Evolutionary conservation across 805 yeast species (phyloP), one percentile per base, ranked within the genome.

Genomic region (Cyberlindnera suaveolens): DNA sequence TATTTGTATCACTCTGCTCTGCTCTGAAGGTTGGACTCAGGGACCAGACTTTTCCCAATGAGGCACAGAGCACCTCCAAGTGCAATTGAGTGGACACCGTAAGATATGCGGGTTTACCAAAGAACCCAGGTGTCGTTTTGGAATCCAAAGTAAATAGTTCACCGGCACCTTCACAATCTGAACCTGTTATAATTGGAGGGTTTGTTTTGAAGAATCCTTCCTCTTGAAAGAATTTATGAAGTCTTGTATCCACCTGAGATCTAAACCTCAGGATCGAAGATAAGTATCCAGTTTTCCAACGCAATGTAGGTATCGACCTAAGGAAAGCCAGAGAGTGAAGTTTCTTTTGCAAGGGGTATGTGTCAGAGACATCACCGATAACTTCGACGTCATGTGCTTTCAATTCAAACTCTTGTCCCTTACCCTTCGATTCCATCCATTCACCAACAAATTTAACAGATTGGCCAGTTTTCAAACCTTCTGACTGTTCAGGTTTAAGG

Each of bases 81-180:
- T 93, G 99, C 43, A 93, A 66, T 61, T 93, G 99, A 0, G 96
- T 80, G 1, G 96, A 88, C 0, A 93, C 99, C 0, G 98, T 85
- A 43, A 93, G 66, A 51, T 73, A 87, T 0, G 91, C 75, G 3
- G 74, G 70, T 45, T 75, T 75, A 1, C 82, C 87, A 56, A 85
- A 86, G 54, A 85, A 87, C 31, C 57, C 53, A 15, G 44, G 50
- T 6, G 50, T 29, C 3, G 53, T 38, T 39, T 54, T 68, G 1
- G 70, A 64, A 36, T 68, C 71, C 10, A 90, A 65, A 37, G 65
- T 66, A 51, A 93, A 93, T 48, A 85, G 76, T 58, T 93, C 98
- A 5, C 98, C 98, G 3, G 96, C 97, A 15, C 99, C 98, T 65
- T 93, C 99, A 60, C 98, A 91, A 61, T 93, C 99, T 1, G 95